Percentiles rank a stretch among this genome's conserved stretches.
Conservation (phyloP, 176 grass and related monocot genomes). For the Poa annua region DNA sequence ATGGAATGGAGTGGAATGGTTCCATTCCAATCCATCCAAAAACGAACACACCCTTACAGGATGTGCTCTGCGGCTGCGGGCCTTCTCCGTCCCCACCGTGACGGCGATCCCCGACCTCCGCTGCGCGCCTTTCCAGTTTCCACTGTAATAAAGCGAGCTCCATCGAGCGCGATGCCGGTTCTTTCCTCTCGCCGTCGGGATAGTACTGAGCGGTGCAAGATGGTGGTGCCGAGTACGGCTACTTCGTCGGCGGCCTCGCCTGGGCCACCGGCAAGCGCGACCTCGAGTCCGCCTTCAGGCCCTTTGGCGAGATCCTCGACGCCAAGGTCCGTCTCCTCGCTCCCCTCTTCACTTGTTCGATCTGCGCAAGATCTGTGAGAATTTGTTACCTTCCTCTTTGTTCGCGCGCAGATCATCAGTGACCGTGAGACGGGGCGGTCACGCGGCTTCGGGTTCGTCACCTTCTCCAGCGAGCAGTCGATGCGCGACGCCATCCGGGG, state of each 20-base stretch:
- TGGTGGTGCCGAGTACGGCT: too few species aligned
- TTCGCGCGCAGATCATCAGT: neutral
- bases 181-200: too few species aligned
- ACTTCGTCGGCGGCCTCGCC: constrained; percentile 87
- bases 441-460: neutral
- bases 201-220: too few species aligned
- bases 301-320: constrained; percentile 82
- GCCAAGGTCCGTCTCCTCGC: constrained; percentile 54
- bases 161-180: too few species aligned
- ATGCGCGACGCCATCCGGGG: neutral
- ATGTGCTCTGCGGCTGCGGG: too few species aligned
- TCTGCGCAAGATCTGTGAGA: neutral
- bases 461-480: neutral
- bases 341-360: neutral
- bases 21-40: too few species aligned
- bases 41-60: too few species aligned
- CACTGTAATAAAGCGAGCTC: too few species aligned
- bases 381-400: neutral
- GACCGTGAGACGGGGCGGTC: neutral
- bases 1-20: too few species aligned
- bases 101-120: too few species aligned
- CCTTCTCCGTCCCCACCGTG: too few species aligned
- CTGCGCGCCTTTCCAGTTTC: too few species aligned
- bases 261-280: constrained; percentile 79
- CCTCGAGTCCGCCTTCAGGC: constrained; percentile 70